Conservation (phyloP, 192 early-diverging fungal genomes). For the Coemansia sp. region DNA sequence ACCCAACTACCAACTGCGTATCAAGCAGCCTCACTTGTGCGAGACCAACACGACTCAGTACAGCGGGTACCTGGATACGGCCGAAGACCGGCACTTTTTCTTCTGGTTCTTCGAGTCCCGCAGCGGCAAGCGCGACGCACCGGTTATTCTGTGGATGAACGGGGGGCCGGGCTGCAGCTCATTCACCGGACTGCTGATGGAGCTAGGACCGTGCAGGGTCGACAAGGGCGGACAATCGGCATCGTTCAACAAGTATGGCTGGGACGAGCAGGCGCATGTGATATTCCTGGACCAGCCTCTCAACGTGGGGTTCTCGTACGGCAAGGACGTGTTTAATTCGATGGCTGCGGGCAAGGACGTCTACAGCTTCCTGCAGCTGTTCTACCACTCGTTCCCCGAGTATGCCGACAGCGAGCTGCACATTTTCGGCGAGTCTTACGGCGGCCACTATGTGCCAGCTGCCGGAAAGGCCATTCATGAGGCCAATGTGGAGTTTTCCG, state of each 20-base stretch:
- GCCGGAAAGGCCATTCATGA: slow-evolving; percentile 78
- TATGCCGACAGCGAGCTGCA: slow-evolving; percentile 78
- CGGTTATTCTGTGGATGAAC: slow-evolving; percentile 75
- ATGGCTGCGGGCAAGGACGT: slow-evolving; percentile 80
- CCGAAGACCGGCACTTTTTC: slow-evolving; percentile 79
- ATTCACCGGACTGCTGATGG: slow-evolving; percentile 76
- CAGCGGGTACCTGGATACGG: slow-evolving; percentile 73
- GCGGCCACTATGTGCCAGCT: slow-evolving; percentile 93
- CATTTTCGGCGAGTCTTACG: slow-evolving; percentile 84
- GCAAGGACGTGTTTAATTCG: slow-evolving; percentile 68
- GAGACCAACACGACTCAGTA: slow-evolving; percentile 87
- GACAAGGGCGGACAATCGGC: slow-evolving; percentile 70
- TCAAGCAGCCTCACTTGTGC: slow-evolving; percentile 78
- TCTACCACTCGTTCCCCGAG: slow-evolving; percentile 83
- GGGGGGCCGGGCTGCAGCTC: slow-evolving; percentile 85
- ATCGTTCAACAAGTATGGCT: slow-evolving; percentile 69
- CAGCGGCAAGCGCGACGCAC: slow-evolving; percentile 65
- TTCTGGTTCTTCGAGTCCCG: slow-evolving; percentile 98
- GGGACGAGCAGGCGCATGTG: slow-evolving; percentile 89
- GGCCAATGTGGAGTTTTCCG: slow-evolving; percentile 62
- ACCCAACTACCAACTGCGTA: slow-evolving; percentile 70
- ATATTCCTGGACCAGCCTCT: slow-evolving; percentile 87
- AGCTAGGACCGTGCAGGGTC: slow-evolving; percentile 84
- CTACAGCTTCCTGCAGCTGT: slow-evolving; percentile 90
- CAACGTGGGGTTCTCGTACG: slow-evolving; percentile 90